Conservation (phyloP, 345 rosid genomes). For the Linum usitatissimum region DNA sequence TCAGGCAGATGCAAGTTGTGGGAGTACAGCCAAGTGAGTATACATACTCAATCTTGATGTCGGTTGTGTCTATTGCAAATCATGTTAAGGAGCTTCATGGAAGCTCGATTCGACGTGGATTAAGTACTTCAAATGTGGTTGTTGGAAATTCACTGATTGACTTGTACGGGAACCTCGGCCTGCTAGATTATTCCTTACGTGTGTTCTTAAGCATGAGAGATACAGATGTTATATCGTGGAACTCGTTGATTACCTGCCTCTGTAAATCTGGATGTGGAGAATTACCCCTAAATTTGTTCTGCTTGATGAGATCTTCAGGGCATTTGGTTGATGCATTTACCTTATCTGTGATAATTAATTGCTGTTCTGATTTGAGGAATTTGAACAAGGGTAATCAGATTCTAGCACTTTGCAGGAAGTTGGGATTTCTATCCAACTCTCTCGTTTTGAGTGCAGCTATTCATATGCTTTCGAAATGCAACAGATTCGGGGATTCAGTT, state of each 20-base stretch:
- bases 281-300: constrained; percentile 36
- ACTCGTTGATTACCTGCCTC: constrained; percentile 44
- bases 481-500: constrained; percentile 64
- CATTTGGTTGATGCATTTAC: constrained; percentile 46
- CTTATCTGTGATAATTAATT: constrained; percentile 29
- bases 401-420: constrained; percentile 45
- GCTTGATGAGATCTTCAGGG: constrained; percentile 35
- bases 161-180: constrained; percentile 56
- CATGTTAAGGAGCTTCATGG: constrained; percentile 58
- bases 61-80: constrained; percentile 30
- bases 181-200: constrained; percentile 33
- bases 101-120: constrained; percentile 36
- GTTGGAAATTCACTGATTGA: constrained; percentile 59
- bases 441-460: constrained; percentile 60
- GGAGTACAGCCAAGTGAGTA: constrained; percentile 38
- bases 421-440: constrained; percentile 52
- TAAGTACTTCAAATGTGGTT: constrained; percentile 33
- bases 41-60: constrained; percentile 47
- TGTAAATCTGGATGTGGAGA: constrained; percentile 35
- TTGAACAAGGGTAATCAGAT: constrained; percentile 61
- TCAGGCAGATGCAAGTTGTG: constrained; percentile 38
- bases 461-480: constrained; percentile 72
- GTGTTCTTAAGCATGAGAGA: constrained; percentile 44
- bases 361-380: constrained; percentile 39
- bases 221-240: constrained; percentile 60